phyloP scores from a whole-genome alignment of 176 grass and related monocot genomes.

The Phragmites australis region DNA sequence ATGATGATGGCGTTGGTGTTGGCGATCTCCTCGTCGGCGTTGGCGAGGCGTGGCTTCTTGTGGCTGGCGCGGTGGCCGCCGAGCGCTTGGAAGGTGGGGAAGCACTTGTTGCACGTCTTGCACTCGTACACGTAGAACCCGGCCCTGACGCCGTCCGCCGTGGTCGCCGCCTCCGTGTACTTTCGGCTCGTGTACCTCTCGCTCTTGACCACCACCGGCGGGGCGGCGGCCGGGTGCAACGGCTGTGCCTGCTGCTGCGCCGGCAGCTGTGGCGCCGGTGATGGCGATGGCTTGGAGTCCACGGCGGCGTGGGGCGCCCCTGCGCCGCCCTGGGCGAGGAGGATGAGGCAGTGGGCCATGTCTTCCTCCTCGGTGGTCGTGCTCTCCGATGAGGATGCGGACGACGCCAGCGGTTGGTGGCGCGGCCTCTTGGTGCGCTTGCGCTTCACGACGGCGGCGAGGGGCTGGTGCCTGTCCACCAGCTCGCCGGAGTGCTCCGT shows the following conservation, averaged over 20 bases:
- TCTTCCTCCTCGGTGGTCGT: conserved; percentile 80
- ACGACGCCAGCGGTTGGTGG: conserved; percentile 36
- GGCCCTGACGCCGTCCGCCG: conserved; percentile 34
- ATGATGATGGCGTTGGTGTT: neutral
- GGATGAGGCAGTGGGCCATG: conserved; percentile 77
- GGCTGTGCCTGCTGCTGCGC: neutral
- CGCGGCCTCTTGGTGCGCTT: conserved; percentile 62
- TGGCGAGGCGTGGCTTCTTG: conserved; percentile 66
- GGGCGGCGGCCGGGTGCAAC: neutral
- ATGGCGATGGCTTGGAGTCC: conserved; percentile 36
- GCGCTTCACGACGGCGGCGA: conserved; percentile 36
- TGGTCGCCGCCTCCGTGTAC: conserved; percentile 47
- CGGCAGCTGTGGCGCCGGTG: neutral
- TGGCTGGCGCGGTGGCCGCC: conserved; percentile 95
- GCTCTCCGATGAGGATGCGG: conserved; percentile 47
- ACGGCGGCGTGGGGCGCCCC: neutral
- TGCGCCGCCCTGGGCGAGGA: conserved; percentile 54
- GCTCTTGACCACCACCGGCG: conserved; percentile 11
- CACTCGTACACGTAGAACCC: conserved; percentile 56
- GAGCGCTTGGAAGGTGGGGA: conserved; percentile 86
- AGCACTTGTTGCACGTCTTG: conserved; percentile 84
- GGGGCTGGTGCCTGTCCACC: conserved; percentile 28
- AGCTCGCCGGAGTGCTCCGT: conserved; percentile 38
- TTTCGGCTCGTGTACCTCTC: conserved; percentile 51
- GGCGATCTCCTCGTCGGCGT: neutral